Evolutionary conservation across 2,329 filamentous ascomycete genomes (phyloP).

Genomic region (Colletotrichum viniferum): DNA sequence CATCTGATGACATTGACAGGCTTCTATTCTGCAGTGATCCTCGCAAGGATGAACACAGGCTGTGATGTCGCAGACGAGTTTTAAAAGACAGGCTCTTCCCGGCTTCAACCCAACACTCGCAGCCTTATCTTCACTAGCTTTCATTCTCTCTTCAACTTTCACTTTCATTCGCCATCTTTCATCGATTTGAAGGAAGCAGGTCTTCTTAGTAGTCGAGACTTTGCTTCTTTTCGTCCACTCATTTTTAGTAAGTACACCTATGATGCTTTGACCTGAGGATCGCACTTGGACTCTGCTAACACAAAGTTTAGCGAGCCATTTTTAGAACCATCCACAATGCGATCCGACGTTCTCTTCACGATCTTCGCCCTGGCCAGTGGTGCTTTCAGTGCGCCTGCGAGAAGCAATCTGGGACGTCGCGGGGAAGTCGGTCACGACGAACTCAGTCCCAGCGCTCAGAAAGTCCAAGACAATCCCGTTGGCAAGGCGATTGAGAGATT

Average conservation of each 20-base stretch:
- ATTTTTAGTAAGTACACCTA: not conserved
- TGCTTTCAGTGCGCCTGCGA: not conserved
- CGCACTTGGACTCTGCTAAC: not conserved
- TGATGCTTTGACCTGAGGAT: not conserved
- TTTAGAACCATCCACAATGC: not conserved
- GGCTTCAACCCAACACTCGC: not conserved
- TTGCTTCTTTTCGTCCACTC: not conserved
- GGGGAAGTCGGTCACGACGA: not conserved
- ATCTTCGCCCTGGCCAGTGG: not conserved
- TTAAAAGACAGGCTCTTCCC: not conserved
- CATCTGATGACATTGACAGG: not conserved
- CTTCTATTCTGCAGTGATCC: not conserved
- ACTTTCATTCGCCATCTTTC: not conserved
- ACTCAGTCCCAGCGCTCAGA: not conserved
- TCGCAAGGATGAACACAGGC: not conserved
- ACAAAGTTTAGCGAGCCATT: not conserved
- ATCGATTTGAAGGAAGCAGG: not conserved
- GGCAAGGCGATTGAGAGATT: slow-evolving; percentile 2
- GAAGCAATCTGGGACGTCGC: not conserved
- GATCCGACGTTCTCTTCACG: not conserved
- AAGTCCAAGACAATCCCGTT: not conserved
- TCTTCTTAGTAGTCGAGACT: not conserved
- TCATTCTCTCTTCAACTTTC: not conserved
- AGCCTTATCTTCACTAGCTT: not conserved
- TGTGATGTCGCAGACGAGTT: not conserved